Evolutionary conservation across 169 alveolate genomes (phyloP), one percentile per base, ranked within the genome.

Genomic region (Nephromyces sp.): DNA sequence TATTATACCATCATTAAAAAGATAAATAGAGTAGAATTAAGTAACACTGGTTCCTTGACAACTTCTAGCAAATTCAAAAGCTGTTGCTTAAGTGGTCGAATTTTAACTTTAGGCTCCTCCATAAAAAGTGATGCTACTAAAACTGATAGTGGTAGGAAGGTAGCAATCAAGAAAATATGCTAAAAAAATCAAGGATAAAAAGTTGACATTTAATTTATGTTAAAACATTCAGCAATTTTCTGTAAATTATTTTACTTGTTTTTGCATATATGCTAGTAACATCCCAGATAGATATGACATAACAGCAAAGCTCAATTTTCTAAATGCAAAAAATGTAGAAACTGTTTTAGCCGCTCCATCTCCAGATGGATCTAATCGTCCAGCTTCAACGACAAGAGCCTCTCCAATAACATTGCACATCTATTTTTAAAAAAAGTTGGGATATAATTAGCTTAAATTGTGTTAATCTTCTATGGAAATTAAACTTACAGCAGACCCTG

Each of bases 361-460:
- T 57, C 71, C 77, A 31, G 69, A 79, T 24, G 79, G 64, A 52
- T 69, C 77, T 30, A 82, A 79, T 52, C 90, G 74, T 15, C 93
- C 91, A 0, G 89, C 85, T 63, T 89, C 93, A 2, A 91, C 91
- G 69, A 91, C 89, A 66, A 89, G 88, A 1, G 93, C 95, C 79
- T 89, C 95, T n/a, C 94, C 93, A 24, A 88, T 85, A 61, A 89
- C 95, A 62, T 83, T 87, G 70, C 92, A 86, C 57, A 64, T 69
- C 57, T 43, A 15, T 15, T 15, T 43, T 15, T 15, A 43, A 43
- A 15, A 43, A 43, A 43, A 43, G n/a, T 15, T 15, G 15, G n/a
- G n/a, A 43, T 15, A 43, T n/a, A 43, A 43, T 15, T 43, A 43
- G 57, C 57, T 43, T n/a, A n/a, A n/a, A 43, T 43, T 15, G 25